Percentiles rank a stretch among this genome's conserved stretches.
phyloP scores from a whole-genome alignment of 169 alveolate species.

The Plasmodium reichenowi region DNA sequence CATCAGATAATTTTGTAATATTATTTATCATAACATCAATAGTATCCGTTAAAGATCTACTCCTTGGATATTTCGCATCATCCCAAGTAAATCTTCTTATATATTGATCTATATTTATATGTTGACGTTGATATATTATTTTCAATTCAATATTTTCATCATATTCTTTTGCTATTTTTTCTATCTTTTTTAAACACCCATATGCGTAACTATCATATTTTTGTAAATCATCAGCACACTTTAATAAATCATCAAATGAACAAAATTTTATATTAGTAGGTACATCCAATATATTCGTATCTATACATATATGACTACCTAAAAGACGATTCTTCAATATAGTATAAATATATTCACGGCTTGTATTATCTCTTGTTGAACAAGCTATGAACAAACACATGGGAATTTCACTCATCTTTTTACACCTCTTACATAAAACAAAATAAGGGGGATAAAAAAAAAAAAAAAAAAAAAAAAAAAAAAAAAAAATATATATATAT shows the following conservation, averaged over 20 bases:
- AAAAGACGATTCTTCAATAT: conserved; percentile 80
- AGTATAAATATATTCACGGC: conserved; percentile 83
- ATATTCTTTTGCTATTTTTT: conserved; percentile 80
- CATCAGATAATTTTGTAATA: conserved; percentile 86
- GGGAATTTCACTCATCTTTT: conserved; percentile 62
- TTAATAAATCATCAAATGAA: conserved; percentile 86
- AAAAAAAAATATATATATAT: background rate
- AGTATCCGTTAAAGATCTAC: conserved; percentile 86
- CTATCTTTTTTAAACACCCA: conserved; percentile 85
- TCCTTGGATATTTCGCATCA: conserved; percentile 91
- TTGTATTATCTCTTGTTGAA: conserved; percentile 78
- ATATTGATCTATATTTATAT: conserved; percentile 85
- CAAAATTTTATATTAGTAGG: conserved; percentile 88
- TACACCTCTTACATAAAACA: background rate
- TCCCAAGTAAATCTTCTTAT: conserved; percentile 91
- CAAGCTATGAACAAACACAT: conserved; percentile 83
- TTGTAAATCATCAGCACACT: conserved; percentile 88
- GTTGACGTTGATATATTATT: conserved; percentile 86
- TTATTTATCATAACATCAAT: conserved; percentile 87
- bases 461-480: background rate
- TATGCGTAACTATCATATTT: conserved; percentile 87
- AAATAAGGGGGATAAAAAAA: background rate
- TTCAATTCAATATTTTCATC: conserved; percentile 84
- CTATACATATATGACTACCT: conserved; percentile 80
- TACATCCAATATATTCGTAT: conserved; percentile 84